Conservation (phyloP, 805 yeast genomes). For the Yarrowia sp. region DNA sequence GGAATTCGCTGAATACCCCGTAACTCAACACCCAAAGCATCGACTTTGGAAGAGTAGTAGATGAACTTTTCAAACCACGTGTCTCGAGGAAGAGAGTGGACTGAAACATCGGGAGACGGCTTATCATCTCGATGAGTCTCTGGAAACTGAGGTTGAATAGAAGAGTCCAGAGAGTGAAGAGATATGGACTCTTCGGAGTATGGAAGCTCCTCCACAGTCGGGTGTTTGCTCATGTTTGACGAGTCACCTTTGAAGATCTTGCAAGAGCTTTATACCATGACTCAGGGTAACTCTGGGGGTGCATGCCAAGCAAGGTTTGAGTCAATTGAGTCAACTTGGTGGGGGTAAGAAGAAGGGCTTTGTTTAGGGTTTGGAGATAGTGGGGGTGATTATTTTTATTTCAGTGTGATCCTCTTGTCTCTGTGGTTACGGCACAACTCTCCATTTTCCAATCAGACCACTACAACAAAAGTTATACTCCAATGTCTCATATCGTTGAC, state of each 20-base stretch:
- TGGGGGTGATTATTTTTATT: not conserved
- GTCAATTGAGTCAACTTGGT: constrained; percentile 17
- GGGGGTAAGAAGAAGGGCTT: not conserved
- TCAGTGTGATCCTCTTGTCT: too few relatives aligned
- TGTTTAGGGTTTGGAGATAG: not conserved
- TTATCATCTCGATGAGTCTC: not conserved
- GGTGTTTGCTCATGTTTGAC: too few relatives aligned
- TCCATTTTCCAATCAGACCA: too few relatives aligned
- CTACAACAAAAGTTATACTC: too few relatives aligned
- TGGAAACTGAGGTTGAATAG: not conserved
- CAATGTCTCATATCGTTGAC: too few relatives aligned
- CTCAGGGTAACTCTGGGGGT: constrained; percentile 7
- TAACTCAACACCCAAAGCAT: constrained; percentile 63
- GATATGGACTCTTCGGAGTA: not conserved
- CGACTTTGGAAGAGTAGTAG: constrained; percentile 43
- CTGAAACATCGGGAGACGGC: not conserved
- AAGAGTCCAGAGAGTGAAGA: not conserved
- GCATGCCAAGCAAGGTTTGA: constrained; percentile 1
- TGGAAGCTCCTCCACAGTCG: too few relatives aligned
- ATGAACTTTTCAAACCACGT: constrained; percentile 29
- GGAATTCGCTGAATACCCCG: constrained; percentile 76
- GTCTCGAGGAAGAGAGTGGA: not conserved
- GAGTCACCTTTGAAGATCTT: too few relatives aligned
- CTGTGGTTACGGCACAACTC: too few relatives aligned
- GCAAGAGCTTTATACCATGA: constrained; percentile 3